phyloP scores from a whole-genome alignment of 2,329 filamentous ascomycete species.

The Phyllosticta citrichinensis region DNA sequence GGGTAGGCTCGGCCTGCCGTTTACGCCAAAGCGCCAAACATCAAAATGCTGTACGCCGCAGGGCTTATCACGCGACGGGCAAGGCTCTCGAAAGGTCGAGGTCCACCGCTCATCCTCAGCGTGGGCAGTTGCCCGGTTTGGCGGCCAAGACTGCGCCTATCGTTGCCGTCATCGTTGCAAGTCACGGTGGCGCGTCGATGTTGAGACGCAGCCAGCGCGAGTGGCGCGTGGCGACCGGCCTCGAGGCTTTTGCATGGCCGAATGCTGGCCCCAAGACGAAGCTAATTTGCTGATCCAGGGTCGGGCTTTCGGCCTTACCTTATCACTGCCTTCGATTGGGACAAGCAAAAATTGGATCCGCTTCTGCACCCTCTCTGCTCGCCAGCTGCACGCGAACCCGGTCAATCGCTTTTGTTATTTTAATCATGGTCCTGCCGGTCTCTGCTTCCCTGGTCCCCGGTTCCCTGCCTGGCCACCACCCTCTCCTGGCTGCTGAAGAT shows the following conservation, averaged over 20 bases:
- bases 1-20: neutral
- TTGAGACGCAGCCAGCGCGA: neutral
- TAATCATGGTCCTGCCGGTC: neutral
- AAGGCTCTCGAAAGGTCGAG: neutral
- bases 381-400: neutral
- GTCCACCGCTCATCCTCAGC: neutral
- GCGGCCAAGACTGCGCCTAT: neutral
- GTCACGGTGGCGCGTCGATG: neutral
- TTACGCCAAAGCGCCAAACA: conserved; percentile 4
- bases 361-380: neutral
- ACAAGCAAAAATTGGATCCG: neutral
- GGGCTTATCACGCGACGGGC: conserved; percentile 2
- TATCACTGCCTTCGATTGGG: neutral
- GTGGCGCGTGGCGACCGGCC: conserved; percentile 3
- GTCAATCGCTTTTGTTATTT: neutral
- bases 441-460: neutral
- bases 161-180: neutral
- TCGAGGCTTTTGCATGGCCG: neutral
- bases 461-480: neutral
- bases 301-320: conserved; percentile 8
- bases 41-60: neutral
- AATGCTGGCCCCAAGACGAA: conserved; percentile 1
- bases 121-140: neutral
- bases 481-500: conserved; percentile 4
- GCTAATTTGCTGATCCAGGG: conserved; percentile 4